These are phyloP conservation scores for Acer campestre DNA, from an alignment of 345 rosid species.

Conservation along the genomic window DNA sequence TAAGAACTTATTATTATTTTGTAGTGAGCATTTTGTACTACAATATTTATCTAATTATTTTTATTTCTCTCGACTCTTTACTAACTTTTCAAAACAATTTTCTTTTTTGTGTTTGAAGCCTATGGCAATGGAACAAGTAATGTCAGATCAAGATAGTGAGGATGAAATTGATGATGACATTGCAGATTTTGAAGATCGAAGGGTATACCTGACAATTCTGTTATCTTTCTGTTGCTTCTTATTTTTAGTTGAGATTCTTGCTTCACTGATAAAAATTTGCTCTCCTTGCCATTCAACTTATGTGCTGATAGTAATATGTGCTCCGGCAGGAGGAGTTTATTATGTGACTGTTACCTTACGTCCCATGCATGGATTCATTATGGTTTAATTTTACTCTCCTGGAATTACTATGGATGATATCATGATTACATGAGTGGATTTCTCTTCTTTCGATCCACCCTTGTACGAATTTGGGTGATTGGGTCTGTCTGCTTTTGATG, in stretches of 20 bases:
- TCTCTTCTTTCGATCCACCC: neutral
- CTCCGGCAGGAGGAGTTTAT: neutral
- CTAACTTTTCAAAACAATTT: neutral
- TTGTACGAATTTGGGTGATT: slow-evolving; percentile 1
- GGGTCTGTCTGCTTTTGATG: neutral
- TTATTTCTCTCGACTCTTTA: neutral
- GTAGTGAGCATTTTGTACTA: neutral
- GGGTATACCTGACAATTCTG: slow-evolving; percentile 53
- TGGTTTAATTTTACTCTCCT: neutral
- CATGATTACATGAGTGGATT: neutral
- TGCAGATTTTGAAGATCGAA: slow-evolving; percentile 78
- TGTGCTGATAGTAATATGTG: neutral
- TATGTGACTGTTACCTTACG: no score
- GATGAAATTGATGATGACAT: slow-evolving; percentile 79
- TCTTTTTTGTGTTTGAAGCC: slow-evolving; percentile 53
- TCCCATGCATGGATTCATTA: neutral
- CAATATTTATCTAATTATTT: neutral
- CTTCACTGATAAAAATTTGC: neutral
- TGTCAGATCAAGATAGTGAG: slow-evolving; percentile 83
- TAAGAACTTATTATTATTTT: slow-evolving; percentile 4
- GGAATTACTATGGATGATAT: neutral
- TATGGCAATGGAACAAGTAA: slow-evolving; percentile 72
- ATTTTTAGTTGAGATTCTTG: neutral
- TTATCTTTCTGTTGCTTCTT: slow-evolving; percentile 6
- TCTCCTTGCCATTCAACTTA: neutral